Evolutionary conservation across 495 filamentous ascomycete genomes (phyloP), one percentile per base, ranked within the genome.

Genomic region (Trichoderma erinaceum): DNA sequence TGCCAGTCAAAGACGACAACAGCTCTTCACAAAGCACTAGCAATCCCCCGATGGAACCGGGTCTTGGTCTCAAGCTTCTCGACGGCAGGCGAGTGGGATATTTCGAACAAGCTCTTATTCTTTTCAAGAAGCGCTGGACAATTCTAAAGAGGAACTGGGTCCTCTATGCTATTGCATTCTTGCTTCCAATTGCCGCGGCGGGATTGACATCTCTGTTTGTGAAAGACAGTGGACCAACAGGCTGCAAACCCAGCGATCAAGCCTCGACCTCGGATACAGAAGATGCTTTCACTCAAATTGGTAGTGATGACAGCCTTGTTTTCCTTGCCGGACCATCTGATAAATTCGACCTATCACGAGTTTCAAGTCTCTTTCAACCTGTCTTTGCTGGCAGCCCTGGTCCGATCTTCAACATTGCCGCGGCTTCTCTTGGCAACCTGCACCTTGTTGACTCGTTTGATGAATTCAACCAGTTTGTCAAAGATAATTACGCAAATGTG

Each of bases 121-220:
- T 97, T 16, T 92, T 95, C 74, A 78, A 82, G 48, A 97, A 97
- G 76, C 82, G 92, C 21, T 81, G 85, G 66, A 91, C 88, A 3
- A 90, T 96, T 58, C 80, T 94, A 64, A 88, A 88, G 67, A 82
- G 87, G 52, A 93, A 93, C 72, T 89, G 85, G 77, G 81, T 93
- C 65, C 91, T 91, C 7, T 91, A 89, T 48, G 75, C 84, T 4
- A 87, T 86, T 11, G 91, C 90, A 2, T 81, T 92, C 43, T 66
- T 92, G 1, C 86, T 94, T 32, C 92, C 92, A 3, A 81, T 95
- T 61, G 80, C 90, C 69, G 90, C 91, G 0, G 86, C 90, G 18
- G 91, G 89, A 6, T 73, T 96, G 15, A 88, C 91, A 1, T 90
- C 88, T 38, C 76, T 92, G 5, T 90, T 92, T 70, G 77, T 97